Evolutionary conservation across 768 basidiomycete genomes (phyloP).

Genomic region (Tephrocybe sp.): DNA sequence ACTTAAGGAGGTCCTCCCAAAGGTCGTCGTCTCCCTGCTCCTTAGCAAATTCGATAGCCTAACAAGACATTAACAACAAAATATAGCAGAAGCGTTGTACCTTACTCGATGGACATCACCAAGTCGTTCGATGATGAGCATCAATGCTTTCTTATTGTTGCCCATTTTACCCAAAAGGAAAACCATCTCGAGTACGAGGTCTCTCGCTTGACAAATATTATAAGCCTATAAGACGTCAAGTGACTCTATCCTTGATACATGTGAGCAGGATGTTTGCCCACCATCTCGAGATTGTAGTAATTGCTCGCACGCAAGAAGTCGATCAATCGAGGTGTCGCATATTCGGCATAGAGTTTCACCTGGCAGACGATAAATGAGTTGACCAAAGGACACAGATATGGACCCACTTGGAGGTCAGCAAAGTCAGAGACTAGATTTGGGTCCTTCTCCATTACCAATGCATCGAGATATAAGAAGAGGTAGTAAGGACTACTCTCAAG

Average conservation of each 20-base stretch:
- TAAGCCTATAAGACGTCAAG: slow-evolving; percentile 72
- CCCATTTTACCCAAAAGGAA: slow-evolving; percentile 97
- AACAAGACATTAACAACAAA: neutral
- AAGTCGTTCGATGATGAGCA: slow-evolving; percentile 91
- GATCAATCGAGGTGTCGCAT: slow-evolving; percentile 73
- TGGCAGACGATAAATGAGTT: slow-evolving; percentile 24
- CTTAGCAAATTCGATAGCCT: slow-evolving; percentile 98
- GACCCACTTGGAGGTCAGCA: slow-evolving; percentile 74
- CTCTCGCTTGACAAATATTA: slow-evolving; percentile 77
- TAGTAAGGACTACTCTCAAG: slow-evolving; percentile 74
- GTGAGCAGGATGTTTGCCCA: slow-evolving; percentile 32
- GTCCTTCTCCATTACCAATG: slow-evolving; percentile 79
- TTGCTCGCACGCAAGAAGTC: slow-evolving; percentile 91
- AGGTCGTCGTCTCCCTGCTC: slow-evolving; percentile 96
- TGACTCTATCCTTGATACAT: too few relatives aligned
- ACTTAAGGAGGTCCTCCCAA: slow-evolving; percentile 94
- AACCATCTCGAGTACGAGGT: slow-evolving; percentile 95
- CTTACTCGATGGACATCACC: slow-evolving; percentile 86
- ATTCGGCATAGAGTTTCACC: slow-evolving; percentile 93
- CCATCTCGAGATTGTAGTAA: slow-evolving; percentile 87
- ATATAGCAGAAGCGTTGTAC: slow-evolving; percentile 18
- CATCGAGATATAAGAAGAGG: slow-evolving; percentile 91
- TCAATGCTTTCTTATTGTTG: slow-evolving; percentile 92
- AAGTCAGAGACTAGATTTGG: slow-evolving; percentile 77
- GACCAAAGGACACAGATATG: neutral